Percentiles rank a stretch among this genome's conserved stretches.
phyloP scores from a whole-genome alignment of 2,329 filamentous ascomycete genomes.

The Aspergillus arachidicola region DNA sequence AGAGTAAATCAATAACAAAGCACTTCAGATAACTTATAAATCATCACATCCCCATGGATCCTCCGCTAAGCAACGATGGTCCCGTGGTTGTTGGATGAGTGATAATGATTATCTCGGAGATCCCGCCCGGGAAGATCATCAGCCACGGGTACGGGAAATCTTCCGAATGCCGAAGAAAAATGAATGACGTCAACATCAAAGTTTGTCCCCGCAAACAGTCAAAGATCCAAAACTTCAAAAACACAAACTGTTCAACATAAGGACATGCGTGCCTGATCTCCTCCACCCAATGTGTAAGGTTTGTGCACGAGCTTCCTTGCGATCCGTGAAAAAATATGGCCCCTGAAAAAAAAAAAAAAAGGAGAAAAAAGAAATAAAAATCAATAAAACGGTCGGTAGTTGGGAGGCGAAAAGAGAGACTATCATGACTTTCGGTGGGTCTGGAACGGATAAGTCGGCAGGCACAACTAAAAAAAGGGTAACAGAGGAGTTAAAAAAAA shows the following conservation, averaged over 20 bases:
- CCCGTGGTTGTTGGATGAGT: not conserved
- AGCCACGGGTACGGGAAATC: not conserved
- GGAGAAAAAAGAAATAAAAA: not conserved
- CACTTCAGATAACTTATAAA: no score
- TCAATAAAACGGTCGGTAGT: not conserved
- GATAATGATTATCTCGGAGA: not conserved
- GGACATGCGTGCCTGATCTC: no score
- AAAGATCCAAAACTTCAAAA: not conserved
- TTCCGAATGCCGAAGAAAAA: not conserved
- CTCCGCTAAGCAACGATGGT: not conserved
- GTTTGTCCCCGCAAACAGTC: not conserved
- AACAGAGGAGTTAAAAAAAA: not conserved
- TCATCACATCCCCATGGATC: no score
- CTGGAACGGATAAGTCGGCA: slow-evolving; percentile 6
- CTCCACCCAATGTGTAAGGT: no score
- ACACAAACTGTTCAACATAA: no score
- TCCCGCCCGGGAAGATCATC: not conserved
- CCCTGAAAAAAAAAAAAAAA: no score
- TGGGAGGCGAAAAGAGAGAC: not conserved
- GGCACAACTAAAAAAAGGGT: not conserved
- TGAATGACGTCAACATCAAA: not conserved
- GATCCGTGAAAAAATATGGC: no score
- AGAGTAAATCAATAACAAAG: no score
- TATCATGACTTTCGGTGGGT: not conserved
- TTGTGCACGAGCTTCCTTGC: no score